Evolutionary conservation across 2,329 filamentous ascomycete genomes (phyloP).

Genomic region (Arthrocladium fulminans): DNA sequence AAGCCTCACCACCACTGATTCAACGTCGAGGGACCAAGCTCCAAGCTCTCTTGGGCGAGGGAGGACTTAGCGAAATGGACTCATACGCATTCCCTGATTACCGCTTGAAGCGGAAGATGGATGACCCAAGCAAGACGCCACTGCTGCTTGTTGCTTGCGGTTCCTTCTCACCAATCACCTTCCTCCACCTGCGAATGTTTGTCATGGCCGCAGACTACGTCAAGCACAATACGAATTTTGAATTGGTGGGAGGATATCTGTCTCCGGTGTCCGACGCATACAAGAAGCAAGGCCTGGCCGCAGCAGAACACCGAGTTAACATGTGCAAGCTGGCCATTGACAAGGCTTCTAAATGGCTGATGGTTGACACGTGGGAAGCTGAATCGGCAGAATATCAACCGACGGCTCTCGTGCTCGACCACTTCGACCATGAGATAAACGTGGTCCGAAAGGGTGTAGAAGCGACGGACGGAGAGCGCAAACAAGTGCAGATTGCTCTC

Average conservation of each 20-base stretch:
- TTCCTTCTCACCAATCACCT: slow-evolving; percentile 65
- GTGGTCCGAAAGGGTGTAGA: slow-evolving; percentile 64
- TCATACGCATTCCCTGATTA: slow-evolving; percentile 38
- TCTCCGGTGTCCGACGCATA: slow-evolving; percentile 69
- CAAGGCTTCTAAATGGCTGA: slow-evolving; percentile 67
- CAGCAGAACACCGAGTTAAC: slow-evolving; percentile 62
- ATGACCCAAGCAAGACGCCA: slow-evolving; percentile 40
- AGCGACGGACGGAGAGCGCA: slow-evolving; percentile 56
- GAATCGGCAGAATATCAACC: slow-evolving; percentile 74
- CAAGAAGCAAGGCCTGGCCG: slow-evolving; percentile 71
- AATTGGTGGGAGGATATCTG: slow-evolving; percentile 77
- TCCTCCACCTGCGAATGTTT: slow-evolving; percentile 76
- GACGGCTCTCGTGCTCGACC: slow-evolving; percentile 80
- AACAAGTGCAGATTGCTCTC: slow-evolving; percentile 65
- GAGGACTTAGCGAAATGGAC: slow-evolving; percentile 23
- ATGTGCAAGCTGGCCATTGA: slow-evolving; percentile 81
- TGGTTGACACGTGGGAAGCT: slow-evolving; percentile 88
- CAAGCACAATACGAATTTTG: slow-evolving; percentile 65
- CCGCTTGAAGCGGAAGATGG: slow-evolving; percentile 39
- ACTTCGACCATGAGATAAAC: slow-evolving; percentile 87
- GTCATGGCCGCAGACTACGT: slow-evolving; percentile 77
- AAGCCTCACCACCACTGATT: neutral
- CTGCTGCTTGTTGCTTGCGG: slow-evolving; percentile 42
- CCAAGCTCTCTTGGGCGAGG: slow-evolving; percentile 19
- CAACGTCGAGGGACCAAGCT: slow-evolving; percentile 14